phyloP scores from a whole-genome alignment of 2,329 filamentous ascomycete genomes.

The Curvularia sp. region DNA sequence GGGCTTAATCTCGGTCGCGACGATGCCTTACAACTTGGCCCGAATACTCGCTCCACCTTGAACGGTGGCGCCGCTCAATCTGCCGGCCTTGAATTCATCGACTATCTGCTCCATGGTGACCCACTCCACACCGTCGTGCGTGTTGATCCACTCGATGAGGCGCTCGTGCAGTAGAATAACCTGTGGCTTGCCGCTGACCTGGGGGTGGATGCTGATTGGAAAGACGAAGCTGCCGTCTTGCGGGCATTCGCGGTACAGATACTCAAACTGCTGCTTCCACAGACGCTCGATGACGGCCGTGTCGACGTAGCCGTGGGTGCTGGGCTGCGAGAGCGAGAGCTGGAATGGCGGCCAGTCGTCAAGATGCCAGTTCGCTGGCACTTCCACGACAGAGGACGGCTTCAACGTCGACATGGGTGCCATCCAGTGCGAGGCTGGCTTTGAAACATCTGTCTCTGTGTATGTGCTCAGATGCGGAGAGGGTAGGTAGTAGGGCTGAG shows the following conservation, averaged over 20 bases:
- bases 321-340: conserved; percentile 58
- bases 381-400: conserved; percentile 52
- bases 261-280: conserved; percentile 59
- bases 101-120: conserved; percentile 49
- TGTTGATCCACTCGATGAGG: conserved; percentile 57
- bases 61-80: conserved; percentile 42
- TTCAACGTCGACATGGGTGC: conserved; percentile 45
- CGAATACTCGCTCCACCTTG: conserved; percentile 41
- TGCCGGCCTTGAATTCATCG: conserved; percentile 48
- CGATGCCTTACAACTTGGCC: conserved; percentile 4
- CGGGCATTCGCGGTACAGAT: conserved; percentile 52
- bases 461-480: conserved; percentile 54
- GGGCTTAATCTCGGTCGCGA: conserved; percentile 2
- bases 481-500: conserved; percentile 51
- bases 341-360: conserved; percentile 59
- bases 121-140: conserved; percentile 56
- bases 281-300: conserved; percentile 52
- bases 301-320: conserved; percentile 59
- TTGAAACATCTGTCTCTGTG: conserved; percentile 42
- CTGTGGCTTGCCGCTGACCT: conserved; percentile 59
- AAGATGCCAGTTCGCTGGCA: conserved; percentile 59
- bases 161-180: conserved; percentile 58
- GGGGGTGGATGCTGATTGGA: conserved; percentile 58
- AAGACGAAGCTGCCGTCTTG: conserved; percentile 57
- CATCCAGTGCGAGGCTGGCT: conserved; percentile 51